Base-by-base conservation (phyloP, 208 protist genomes). In the Kentomonas sorsogonicus region DNA sequence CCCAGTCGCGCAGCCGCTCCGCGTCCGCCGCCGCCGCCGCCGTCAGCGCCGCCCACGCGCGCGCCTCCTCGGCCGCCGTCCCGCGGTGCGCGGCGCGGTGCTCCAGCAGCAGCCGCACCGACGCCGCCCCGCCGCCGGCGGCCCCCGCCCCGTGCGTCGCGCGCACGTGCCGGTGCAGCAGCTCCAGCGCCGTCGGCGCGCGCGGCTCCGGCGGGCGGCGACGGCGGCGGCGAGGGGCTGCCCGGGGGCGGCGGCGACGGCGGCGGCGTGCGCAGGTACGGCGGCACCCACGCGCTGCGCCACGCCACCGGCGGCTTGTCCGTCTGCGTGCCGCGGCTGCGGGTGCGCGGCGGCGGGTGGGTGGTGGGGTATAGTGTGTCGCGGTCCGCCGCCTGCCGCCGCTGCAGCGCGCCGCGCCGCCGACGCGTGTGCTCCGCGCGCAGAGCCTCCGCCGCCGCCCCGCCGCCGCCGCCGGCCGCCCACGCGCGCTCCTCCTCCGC, bases 401-500 rank as follows among this genome's bases (percentile, higher is more conserved):
- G n/a, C 57, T 90, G 83, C 52, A 78, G 44, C 63, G 76, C 56
- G 33, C 66, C 73, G 1, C 74, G 78, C 31, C 53, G 57, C 39
- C 83, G 46, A n/a, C 75, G 73, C 15, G 41, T 36, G 22, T 72
- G 48, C 25, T 63, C 79, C 29, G 54, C 60, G 16, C 20, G 33
- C 15, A 92, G 53, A 4, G 56, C 36, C 45, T 51, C 22, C 23
- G 69, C 68, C 26, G 72, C 36, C 3, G 76, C 67, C 3, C 72
- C 82, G 11, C 81, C 65, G 60, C 82, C 63, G 38, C 69, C 62
- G 31, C 86, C 52, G 36, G 63, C 74, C 62, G 82, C 71, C 30
- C 75, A 68, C 20, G 75, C 63, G 23, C 61, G 68, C 31, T 89
- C 82, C 57, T 93, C 82, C n/a, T 74, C 60, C 51, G 65, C 74